Evolutionary conservation across 2,329 filamentous ascomycete genomes (phyloP).

Genomic region (Huntiella bhutanensis): DNA sequence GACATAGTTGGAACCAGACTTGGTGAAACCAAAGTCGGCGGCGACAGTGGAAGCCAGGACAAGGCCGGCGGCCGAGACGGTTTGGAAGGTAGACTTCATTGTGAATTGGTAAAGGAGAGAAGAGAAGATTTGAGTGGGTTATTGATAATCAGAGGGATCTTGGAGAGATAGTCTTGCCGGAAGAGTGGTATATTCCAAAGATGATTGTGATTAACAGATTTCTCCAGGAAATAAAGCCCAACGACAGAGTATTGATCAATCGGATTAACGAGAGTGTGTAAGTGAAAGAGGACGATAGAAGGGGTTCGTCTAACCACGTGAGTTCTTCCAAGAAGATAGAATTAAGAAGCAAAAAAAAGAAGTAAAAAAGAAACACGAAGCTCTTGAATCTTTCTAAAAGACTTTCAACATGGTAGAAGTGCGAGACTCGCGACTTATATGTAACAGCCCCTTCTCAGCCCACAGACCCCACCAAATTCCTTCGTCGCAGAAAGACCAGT

Average conservation of each 20-base stretch:
- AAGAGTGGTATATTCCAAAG: background rate
- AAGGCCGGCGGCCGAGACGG: slow-evolving; percentile 2
- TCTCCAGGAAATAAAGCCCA: slow-evolving; percentile 3
- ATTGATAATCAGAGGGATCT: background rate
- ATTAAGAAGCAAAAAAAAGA: slow-evolving; percentile 1
- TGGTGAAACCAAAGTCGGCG: slow-evolving; percentile 25
- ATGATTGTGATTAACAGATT: background rate
- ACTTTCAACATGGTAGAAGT: too few relatives aligned
- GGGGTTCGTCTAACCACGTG: slow-evolving; percentile 11
- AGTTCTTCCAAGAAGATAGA: slow-evolving; percentile 1
- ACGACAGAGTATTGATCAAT: background rate
- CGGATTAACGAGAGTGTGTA: background rate
- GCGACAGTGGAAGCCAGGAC: slow-evolving; percentile 16
- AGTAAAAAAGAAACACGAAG: background rate
- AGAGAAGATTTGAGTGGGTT: background rate
- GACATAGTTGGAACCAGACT: slow-evolving; percentile 23
- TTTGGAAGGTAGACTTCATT: slow-evolving; percentile 7
- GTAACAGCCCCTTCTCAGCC: too few relatives aligned
- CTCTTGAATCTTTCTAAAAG: background rate
- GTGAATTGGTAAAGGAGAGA: background rate
- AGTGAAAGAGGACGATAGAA: slow-evolving; percentile 4
- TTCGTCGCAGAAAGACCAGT: too few relatives aligned
- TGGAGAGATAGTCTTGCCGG: slow-evolving; percentile 1
- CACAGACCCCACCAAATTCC: too few relatives aligned
- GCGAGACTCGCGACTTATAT: too few relatives aligned